Evolutionary conservation across 192 early-diverging fungal genomes (phyloP), one percentile per base, ranked within the genome.

Genomic region (Rhizophagus prolifer): DNA sequence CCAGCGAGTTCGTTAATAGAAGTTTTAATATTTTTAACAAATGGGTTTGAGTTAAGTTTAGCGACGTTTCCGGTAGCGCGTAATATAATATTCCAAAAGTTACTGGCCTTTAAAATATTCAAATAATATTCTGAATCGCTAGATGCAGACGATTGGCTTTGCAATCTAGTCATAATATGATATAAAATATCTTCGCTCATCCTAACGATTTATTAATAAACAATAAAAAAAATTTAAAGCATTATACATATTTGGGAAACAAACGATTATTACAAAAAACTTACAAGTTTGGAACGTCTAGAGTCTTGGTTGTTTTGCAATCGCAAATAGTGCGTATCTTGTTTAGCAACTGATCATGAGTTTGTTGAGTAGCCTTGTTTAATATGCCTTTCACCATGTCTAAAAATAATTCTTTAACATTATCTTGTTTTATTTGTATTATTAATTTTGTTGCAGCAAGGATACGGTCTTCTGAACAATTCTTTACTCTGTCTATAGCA

Each of bases 161-260:
- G 44, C 9, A 70, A 28, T 26, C 10, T 30, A 70, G 44, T 70
- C 44, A 70, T 47, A 2, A 70, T 70, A 47, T 70, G 44, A 16
- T 44, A 70, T 9, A 70, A 70, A 10, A 50, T 25, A 2, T 70
- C 44, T 70, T 70, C 68, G 23, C 68, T 28, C 28, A 26, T 14
- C 3, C 68, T 70, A 70, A 28, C 10, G 16, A 38, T 63, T 34
- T 12, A 28, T 63, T 14, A 30, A 30, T n/a, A 14, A 65, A 19
- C 4, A 41, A 30, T 13, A n/a, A 41, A 8, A 67, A 67, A 38
- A 38, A 8, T 7, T 38, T 38, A 38, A 38, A 34, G 31, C 31
- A 34, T 38, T 38, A 38, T 3, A 9, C 6, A 38, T 9, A 38
- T 38, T 38, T 38, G 7, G 7, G 1, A 41, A 1, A 67, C 21